Base-by-base conservation (phyloP, 2,329 filamentous ascomycete genomes). In the Aureobasidium mangrovei region DNA sequence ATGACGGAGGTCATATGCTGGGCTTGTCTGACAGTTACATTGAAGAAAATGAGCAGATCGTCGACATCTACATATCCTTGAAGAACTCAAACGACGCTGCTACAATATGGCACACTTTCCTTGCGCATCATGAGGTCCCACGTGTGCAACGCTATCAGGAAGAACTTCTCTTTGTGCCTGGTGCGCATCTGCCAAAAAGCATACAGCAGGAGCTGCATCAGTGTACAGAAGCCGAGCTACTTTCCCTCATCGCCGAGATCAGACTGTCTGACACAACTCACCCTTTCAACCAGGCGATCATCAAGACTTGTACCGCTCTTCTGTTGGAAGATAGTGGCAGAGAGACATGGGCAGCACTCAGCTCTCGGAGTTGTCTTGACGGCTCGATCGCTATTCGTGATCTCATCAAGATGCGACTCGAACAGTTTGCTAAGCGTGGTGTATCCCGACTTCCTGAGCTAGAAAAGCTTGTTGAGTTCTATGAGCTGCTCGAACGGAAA, bases 41-140 rank as follows among this genome's bases (percentile, higher is more conserved):
- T 12, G 33, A 53, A 26, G 42, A 53, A 29, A 51, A 45, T 3
- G 27, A 36, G n/a, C 35, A 18, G 5, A 28, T 49, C 10, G 7
- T 56, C 9, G 47, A 57, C 31, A 57, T 59, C 33, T 59, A 53
- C 43, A 56, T 59, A n/a, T 59, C 55, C 2, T 43, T 43, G 9
- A 59, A 59, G 53, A 55, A 55, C 29, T 43, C 42, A 5, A 33
- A 53, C n/a, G 55, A 59, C 27, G 47, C 43, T 12, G 56, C 57
- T 2, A 59, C 55, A 3, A 57, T 59, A 12, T 57, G 55, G 57
- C 57, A 59, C 26, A 44, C 51, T 4, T 59, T 48, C n/a, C 57
- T 59, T n/a, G 57, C 55, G 6, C 46, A 57, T 36, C 53, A 59
- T 27, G 55, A 55, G 4, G 45, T 59, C 12, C 35, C 53, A 31